Evolutionary conservation across 805 yeast species (phyloP), one percentile per base, ranked within the genome.

Genomic region (Ogataea saltuana): DNA sequence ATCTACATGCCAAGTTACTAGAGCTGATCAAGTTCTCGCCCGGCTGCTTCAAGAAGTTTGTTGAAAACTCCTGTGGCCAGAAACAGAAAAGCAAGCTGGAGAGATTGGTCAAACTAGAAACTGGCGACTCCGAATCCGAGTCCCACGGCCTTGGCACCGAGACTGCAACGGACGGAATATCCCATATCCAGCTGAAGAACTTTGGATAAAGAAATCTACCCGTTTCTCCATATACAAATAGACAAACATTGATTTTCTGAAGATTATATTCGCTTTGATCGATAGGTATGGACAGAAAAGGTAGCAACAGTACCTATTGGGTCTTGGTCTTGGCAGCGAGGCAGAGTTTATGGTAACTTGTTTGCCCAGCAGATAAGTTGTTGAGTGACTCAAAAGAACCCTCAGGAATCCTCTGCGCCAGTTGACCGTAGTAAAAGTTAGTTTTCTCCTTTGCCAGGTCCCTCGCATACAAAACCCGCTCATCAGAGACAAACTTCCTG

Each of bases 111-210:
- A 68, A 74, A 49, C 40, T 56, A 18, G 56, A 67, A 46, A 44
- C 50, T 41, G 39, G 41, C 10, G 19, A n/a, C 11, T 12, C 27
- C 10, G 35, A 19, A 3, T 11, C 31, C 16, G 35, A 30, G 5
- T 34, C 18, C 27, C 49, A 56, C 33, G 49, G 27, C n/a, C 50
- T 50, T 33, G 54, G 13, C 13, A 23, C 29, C 12, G 36, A 30
- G 9, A 39, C n/a, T 1, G 40, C 19, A 28, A 48, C 52, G 30
- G 50, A 40, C 17, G 42, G 41, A 41, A 42, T 42, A n/a, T 50
- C 59, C 1, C 79, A 74, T 41, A 80, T 81, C 45, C 68, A 76
- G 51, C 60, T 81, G 39, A 80, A 77, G 54, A 66, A 73, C 1
- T 81, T 81, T 56, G 74, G 57, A 8, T 63, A 39, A 43, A 12